Evolutionary conservation across 2,329 filamentous ascomycete genomes (phyloP).

Genomic region (Fusarium sp.): DNA sequence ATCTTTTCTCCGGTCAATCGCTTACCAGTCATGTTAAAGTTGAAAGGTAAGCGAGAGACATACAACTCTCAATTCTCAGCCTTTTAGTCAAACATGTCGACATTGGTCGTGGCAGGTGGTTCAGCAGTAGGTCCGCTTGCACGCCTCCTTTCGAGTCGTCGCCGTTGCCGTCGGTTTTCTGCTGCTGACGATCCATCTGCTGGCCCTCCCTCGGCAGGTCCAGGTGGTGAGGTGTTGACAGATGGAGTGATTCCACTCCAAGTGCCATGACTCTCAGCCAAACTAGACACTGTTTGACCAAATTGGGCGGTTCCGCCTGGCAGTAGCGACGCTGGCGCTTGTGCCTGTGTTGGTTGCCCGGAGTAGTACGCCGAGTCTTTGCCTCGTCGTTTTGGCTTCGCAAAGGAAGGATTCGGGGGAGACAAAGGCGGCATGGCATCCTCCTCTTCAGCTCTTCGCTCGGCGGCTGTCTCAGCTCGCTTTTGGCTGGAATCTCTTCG

Average conservation of each 20-base stretch:
- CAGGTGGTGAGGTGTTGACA: slow-evolving; percentile 59
- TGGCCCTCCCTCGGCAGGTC: slow-evolving; percentile 44
- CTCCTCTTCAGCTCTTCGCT: slow-evolving; percentile 57
- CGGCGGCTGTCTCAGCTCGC: slow-evolving; percentile 61
- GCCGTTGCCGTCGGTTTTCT: slow-evolving; percentile 66
- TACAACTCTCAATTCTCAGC: not conserved
- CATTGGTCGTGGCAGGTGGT: slow-evolving; percentile 25
- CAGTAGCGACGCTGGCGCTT: slow-evolving; percentile 48
- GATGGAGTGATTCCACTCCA: slow-evolving; percentile 59
- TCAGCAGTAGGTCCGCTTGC: slow-evolving; percentile 51
- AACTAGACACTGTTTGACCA: slow-evolving; percentile 60
- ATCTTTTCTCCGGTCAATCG: slow-evolving; percentile 15
- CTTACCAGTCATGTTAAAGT: not conserved
- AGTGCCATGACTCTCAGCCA: slow-evolving; percentile 64
- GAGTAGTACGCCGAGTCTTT: slow-evolving; percentile 75
- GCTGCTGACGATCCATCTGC: slow-evolving; percentile 57
- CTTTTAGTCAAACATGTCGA: slow-evolving; percentile 38
- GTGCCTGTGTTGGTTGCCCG: slow-evolving; percentile 55
- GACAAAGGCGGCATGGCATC: slow-evolving; percentile 60
- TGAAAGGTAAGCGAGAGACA: not conserved
- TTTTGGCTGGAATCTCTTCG: slow-evolving; percentile 65
- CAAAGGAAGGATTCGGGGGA: slow-evolving; percentile 69
- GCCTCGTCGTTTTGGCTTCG: slow-evolving; percentile 59
- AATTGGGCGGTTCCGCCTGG: slow-evolving; percentile 51
- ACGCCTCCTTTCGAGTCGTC: slow-evolving; percentile 66